These are phyloP conservation scores for Phaeosphaeriaceae sp. DNA, from an alignment of 2,329 filamentous ascomycete genomes.

Conservation along the genomic window DNA sequence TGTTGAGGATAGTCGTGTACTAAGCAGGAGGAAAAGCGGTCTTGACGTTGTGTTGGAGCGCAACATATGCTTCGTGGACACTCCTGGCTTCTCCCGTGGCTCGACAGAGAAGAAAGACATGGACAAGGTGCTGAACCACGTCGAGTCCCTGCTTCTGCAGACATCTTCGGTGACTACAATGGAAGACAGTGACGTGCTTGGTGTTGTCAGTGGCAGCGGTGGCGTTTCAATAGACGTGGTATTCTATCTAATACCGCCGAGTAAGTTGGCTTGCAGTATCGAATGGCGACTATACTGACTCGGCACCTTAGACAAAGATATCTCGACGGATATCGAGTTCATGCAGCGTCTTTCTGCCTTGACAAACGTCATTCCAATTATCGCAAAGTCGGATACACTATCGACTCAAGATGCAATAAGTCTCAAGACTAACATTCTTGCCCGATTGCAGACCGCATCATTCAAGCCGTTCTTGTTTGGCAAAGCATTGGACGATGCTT, in stretches of 20 bases:
- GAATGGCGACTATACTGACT: constrained; percentile 15
- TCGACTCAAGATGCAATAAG: constrained; percentile 62
- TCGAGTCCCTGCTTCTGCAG: constrained; percentile 72
- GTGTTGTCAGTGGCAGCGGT: constrained; percentile 79
- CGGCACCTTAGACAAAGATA: constrained; percentile 42
- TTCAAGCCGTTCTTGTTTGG: constrained; percentile 74
- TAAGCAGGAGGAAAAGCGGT: constrained; percentile 68
- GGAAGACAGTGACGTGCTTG: constrained; percentile 76
- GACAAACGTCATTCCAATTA: constrained; percentile 84
- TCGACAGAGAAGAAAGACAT: constrained; percentile 38
- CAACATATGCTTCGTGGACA: constrained; percentile 94
- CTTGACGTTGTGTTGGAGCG: constrained; percentile 83
- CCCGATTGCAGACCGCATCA: constrained; percentile 63
- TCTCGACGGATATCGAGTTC: constrained; percentile 70
- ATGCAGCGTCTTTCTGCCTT: constrained; percentile 73
- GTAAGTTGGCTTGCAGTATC: constrained; percentile 55
- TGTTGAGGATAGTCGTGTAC: constrained; percentile 68
- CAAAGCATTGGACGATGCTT: constrained; percentile 45
- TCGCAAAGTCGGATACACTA: constrained; percentile 78
- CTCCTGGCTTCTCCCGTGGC: constrained; percentile 66
- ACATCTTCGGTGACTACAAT: constrained; percentile 68
- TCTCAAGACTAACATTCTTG: constrained; percentile 66
- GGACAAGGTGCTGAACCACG: constrained; percentile 65
- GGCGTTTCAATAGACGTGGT: constrained; percentile 85
- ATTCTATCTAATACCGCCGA: constrained; percentile 78